Evolutionary conservation across 129 eudicot genomes (phyloP).

Genomic region (Calendula officinalis): DNA sequence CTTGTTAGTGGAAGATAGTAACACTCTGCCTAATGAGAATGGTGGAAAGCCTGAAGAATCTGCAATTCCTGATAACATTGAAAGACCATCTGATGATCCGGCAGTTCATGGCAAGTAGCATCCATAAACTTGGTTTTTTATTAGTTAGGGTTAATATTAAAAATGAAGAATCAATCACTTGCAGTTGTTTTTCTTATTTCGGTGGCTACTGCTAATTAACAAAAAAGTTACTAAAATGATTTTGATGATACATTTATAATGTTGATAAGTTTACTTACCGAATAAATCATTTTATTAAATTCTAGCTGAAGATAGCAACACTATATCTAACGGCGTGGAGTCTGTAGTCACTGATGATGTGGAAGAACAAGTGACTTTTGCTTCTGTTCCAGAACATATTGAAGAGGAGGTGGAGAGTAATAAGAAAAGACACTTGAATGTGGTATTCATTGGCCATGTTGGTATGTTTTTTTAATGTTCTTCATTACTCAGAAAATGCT

Average conservation of each 20-base stretch:
- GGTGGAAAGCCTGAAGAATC: constrained; percentile 41
- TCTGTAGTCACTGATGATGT: constrained; percentile 35
- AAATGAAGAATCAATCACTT: not conserved
- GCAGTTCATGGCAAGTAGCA: constrained; percentile 33
- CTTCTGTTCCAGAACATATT: constrained; percentile 34
- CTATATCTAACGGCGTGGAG: constrained; percentile 37
- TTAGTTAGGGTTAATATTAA: not conserved
- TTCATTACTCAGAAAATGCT: not conserved
- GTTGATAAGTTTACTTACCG: not conserved
- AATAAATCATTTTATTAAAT: constrained; percentile 24
- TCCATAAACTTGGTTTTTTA: constrained; percentile 8
- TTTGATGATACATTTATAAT: not conserved
- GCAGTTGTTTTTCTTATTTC: not conserved
- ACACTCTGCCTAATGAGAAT: constrained; percentile 41
- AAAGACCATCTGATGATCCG: constrained; percentile 15
- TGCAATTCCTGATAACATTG: constrained; percentile 35
- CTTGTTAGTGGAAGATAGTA: constrained; percentile 54
- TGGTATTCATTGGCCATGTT: constrained; percentile 93
- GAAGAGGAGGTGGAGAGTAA: constrained; percentile 47
- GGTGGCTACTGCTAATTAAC: not conserved
- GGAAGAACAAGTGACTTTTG: constrained; percentile 41
- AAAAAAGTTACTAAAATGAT: not conserved
- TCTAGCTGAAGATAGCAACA: constrained; percentile 53
- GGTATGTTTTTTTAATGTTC: constrained; percentile 43
- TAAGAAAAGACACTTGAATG: constrained; percentile 84